Conservation (phyloP, 2,329 filamentous ascomycete genomes). For the Pyrenochaeta sp. region DNA sequence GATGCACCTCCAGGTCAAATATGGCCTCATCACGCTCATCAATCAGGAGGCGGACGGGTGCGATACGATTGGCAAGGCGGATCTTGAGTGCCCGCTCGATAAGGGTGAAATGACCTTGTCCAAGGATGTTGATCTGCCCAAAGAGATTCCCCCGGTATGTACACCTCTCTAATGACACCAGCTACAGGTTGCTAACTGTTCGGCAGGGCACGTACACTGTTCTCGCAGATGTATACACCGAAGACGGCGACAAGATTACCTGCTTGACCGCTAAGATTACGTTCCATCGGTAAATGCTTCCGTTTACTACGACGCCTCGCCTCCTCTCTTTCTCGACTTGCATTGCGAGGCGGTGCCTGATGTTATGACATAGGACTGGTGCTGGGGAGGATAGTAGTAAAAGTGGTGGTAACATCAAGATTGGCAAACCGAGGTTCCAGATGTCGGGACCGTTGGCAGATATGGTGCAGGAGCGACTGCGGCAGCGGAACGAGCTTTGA, state of each 20-base stretch:
- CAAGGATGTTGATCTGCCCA: conserved; percentile 86
- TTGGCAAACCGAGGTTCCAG: conserved; percentile 44
- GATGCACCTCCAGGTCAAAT: conserved; percentile 87
- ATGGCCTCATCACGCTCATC: conserved; percentile 89
- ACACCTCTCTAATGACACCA: neutral
- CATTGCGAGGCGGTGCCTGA: conserved; percentile 23
- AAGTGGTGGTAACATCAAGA: conserved; percentile 23
- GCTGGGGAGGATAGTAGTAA: conserved; percentile 23
- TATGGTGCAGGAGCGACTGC: conserved; percentile 40
- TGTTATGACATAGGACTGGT: conserved; percentile 15
- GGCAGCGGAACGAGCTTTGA: conserved; percentile 44
- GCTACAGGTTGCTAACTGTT: conserved; percentile 17
- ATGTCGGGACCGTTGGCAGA: conserved; percentile 47
- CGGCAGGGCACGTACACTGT: conserved; percentile 87
- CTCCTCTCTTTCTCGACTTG: neutral
- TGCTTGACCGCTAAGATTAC: conserved; percentile 80
- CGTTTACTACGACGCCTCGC: conserved; percentile 5
- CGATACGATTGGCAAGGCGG: conserved; percentile 86
- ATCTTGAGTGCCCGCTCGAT: conserved; percentile 87
- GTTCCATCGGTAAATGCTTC: conserved; percentile 60
- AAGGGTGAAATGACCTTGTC: conserved; percentile 75
- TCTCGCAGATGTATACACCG: conserved; percentile 81
- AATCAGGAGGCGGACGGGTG: conserved; percentile 84
- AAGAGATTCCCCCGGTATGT: conserved; percentile 87
- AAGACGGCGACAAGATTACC: conserved; percentile 77